Percentiles rank a stretch among this genome's conserved stretches.
These are phyloP conservation scores for Aspergillus fijiensis DNA, from an alignment of 2,329 filamentous ascomycete genomes.

Conservation along the genomic window DNA sequence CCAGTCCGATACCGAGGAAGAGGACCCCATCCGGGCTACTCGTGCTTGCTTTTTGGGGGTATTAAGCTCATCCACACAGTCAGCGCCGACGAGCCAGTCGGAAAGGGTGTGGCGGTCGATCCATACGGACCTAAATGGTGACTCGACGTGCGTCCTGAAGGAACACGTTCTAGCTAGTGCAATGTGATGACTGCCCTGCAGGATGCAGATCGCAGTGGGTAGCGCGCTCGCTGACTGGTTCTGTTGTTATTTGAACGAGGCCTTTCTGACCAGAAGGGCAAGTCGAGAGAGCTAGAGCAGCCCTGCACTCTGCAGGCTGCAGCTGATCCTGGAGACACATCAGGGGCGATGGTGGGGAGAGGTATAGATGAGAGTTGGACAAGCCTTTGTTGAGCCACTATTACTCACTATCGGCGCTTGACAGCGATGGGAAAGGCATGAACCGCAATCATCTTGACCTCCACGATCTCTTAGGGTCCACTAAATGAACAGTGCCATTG, in stretches of 20 bases:
- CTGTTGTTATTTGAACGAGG: slow-evolving; percentile 3
- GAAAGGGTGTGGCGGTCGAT: not conserved
- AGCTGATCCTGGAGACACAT: not conserved
- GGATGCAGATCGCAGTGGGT: slow-evolving; percentile 10
- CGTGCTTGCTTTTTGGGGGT: not conserved
- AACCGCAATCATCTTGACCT: not conserved
- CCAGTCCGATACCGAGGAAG: not conserved
- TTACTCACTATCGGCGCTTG: not conserved
- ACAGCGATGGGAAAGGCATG: not conserved
- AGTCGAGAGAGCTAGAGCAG: not conserved
- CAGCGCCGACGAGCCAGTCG: not conserved
- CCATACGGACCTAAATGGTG: not conserved
- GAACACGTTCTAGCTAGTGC: not conserved
- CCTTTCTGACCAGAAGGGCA: slow-evolving; percentile 3
- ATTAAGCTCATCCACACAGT: slow-evolving; percentile 13
- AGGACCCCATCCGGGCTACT: not conserved
- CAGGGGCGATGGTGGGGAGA: not conserved
- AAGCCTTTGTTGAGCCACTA: not conserved
- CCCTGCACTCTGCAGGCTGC: not conserved
- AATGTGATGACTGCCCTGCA: slow-evolving; percentile 16
- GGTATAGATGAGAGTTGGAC: not conserved
- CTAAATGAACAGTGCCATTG: not conserved
- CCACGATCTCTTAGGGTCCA: not conserved
- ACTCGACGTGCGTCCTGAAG: not conserved
- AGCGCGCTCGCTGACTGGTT: not conserved